Evolutionary conservation across 108 stramenopile species (phyloP), one percentile per base, ranked within the genome.

Genomic region (Poteriospumella lacustris): DNA sequence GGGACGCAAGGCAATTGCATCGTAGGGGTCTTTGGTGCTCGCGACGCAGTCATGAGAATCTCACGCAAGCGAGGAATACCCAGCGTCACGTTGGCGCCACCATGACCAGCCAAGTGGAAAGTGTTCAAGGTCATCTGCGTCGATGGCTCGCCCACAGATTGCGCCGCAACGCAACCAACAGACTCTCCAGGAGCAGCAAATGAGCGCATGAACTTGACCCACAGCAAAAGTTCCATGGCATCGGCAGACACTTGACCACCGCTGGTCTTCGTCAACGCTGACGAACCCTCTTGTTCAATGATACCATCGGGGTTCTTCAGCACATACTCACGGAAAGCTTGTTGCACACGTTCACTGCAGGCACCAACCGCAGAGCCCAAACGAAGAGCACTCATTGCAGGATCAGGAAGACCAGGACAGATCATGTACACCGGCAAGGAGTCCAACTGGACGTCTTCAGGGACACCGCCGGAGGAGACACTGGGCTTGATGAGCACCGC

Each of bases 51-150:
- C 98, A 99, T 99, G 75, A 99, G 95, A 56, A 99, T 97, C 88
- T 99, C 98, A 29, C 98, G 86, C 24, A 99, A 79, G 39, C 98
- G 93, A 33, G 98, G 98, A 77, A 34, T 12, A 47, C 5, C 98
- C 33, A 99, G 87, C 15, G 98, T 99, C 58, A 99, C 98, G 85
- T 99, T 99, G 12, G 95, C 98, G 44, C 96, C 98, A 42, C 96
- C 94, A 62, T 87, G 86, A 40, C 98, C 98, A 41, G 98, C 98
- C 47, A 99, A 84, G 73, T 99, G 98, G 80, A 99, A 99, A 2
- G 98, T 99, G 85, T 99, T 99, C 3, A 99, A 89, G 15, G 98
- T 99, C 98, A 99, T 99, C 80, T 99, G 98, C 5, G 98, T 99
- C 19, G 96, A 97, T 1, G 98, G 98, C 83, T 99, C 98, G 9